A percentile compares a stretch with the other conserved stretches of the same genome.
Conservation (phyloP, 352 stramenopile genomes). For the Pythium apleroticum region DNA sequence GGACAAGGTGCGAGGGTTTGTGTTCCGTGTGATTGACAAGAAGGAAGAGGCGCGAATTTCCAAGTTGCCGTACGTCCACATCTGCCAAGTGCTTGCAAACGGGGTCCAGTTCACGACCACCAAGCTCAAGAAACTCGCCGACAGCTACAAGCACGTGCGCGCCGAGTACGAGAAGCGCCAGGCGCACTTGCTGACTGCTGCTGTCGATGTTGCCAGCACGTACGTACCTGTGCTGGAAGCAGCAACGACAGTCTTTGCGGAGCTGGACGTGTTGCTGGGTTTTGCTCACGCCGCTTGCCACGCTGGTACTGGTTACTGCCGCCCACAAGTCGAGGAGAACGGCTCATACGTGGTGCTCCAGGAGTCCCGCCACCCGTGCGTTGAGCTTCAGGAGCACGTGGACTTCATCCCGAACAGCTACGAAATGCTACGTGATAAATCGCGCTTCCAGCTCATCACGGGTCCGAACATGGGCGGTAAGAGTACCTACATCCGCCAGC, state of each 20-base stretch:
- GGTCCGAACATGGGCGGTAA: conserved; percentile 99
- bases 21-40: conserved; percentile 93
- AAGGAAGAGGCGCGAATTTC: conserved; percentile 93
- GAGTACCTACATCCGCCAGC: conserved; percentile 97
- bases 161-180: conserved; percentile 93
- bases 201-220: conserved; percentile 93
- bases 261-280: conserved; percentile 94
- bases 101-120: conserved; percentile 98
- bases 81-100: conserved; percentile 96
- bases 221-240: conserved; percentile 96
- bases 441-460: conserved; percentile 95
- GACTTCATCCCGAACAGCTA: conserved; percentile 99
- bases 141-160: conserved; percentile 83
- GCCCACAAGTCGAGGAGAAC: conserved; percentile 57
- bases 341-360: conserved; percentile 70
- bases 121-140: conserved; percentile 84
- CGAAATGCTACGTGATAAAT: conserved; percentile 76
- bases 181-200: conserved; percentile 87
- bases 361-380: conserved; percentile 94
- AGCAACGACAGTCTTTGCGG: conserved; percentile 79
- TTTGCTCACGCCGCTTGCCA: conserved; percentile 95
- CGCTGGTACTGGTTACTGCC: conserved; percentile 79
- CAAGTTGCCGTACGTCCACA: conserved; percentile 84
- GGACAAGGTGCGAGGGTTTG: conserved; percentile 88
- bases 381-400: conserved; percentile 96